Percentiles rank a stretch among this genome's conserved stretches.
These are phyloP conservation scores for Orychophragmus violaceus DNA, from an alignment of 345 rosid species.

Conservation along the genomic window DNA sequence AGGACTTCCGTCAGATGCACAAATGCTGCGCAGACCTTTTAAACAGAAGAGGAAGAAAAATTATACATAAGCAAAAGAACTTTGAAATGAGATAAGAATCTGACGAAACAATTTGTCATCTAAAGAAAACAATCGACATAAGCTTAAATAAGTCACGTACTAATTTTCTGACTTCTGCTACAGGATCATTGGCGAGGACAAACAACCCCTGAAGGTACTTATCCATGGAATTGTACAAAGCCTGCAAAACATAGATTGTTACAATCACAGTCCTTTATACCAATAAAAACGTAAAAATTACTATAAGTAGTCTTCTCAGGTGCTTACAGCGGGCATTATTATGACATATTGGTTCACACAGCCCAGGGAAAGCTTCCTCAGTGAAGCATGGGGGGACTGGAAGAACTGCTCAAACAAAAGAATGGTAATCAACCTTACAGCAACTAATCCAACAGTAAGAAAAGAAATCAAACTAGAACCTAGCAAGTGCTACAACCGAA, in stretches of 20 bases:
- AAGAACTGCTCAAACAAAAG: constrained; percentile 60
- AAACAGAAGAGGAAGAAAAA: not conserved
- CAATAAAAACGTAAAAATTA: not conserved
- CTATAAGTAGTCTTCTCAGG: constrained; percentile 3
- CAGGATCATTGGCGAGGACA: constrained; percentile 72
- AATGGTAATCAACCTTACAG: not conserved
- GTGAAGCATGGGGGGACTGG: constrained; percentile 74
- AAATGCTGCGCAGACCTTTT: constrained; percentile 93
- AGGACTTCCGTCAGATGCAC: constrained; percentile 77
- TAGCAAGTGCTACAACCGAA: not conserved
- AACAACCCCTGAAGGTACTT: constrained; percentile 84
- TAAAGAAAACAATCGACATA: not conserved
- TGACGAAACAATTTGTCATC: not conserved
- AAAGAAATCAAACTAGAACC: constrained; percentile 2
- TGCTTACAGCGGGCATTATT: constrained; percentile 95
- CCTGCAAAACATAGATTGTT: constrained; percentile 41
- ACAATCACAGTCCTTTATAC: not conserved
- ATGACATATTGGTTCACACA: constrained; percentile 82
- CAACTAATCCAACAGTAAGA: constrained; percentile 8
- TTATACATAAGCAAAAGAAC: not conserved
- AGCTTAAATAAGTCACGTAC: constrained; percentile 29
- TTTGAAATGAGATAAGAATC: not conserved
- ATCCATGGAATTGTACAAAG: constrained; percentile 60
- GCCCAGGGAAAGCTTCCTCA: constrained; percentile 79
- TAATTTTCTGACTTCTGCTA: constrained; percentile 77